Evolutionary conservation across 2,329 filamentous ascomycete genomes (phyloP), one percentile per base, ranked within the genome.

Genomic region (Microthyrium microscopicum): DNA sequence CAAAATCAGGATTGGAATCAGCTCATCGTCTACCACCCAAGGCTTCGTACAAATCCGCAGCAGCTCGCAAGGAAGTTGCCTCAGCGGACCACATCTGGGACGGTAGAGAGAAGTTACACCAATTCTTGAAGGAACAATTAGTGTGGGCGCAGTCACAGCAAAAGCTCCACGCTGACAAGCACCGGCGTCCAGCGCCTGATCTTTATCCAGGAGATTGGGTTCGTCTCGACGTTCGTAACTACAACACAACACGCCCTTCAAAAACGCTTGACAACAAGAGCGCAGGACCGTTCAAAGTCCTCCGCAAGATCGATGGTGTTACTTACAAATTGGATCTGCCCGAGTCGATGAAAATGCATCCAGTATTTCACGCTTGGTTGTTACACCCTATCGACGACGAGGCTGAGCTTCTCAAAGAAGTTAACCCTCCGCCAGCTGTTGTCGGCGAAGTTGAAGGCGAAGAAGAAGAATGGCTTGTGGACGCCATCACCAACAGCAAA

Each of bases 341-440:
- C 8, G 8, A 19, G 21, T 9, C 9, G 9, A 9, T 13, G 9
- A 25, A 25, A 12, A 16, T 32, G 5, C n/a, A 32, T 13, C 19
- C 19, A 4, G 30, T 32, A 3, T 32, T 32, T 21, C n/a, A 32
- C 12, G n/a, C n/a, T n/a, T n/a, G n/a, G n/a, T n/a, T n/a, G n/a
- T n/a, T n/a, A n/a, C n/a, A n/a, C n/a, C n/a, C n/a, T n/a, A n/a
- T n/a, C n/a, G n/a, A n/a, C n/a, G n/a, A n/a, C n/a, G n/a, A n/a
- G n/a, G n/a, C n/a, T n/a, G n/a, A n/a, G n/a, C n/a, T n/a, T n/a
- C n/a, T n/a, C n/a, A n/a, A n/a, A n/a, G n/a, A n/a, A n/a, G n/a
- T n/a, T n/a, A n/a, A n/a, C n/a, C n/a, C n/a, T n/a, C n/a, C n/a
- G n/a, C n/a, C n/a, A n/a, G n/a, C n/a, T n/a, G n/a, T n/a, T n/a